phyloP scores from a whole-genome alignment of 176 grass and related monocot genomes.

The Aegilops bicornis region DNA sequence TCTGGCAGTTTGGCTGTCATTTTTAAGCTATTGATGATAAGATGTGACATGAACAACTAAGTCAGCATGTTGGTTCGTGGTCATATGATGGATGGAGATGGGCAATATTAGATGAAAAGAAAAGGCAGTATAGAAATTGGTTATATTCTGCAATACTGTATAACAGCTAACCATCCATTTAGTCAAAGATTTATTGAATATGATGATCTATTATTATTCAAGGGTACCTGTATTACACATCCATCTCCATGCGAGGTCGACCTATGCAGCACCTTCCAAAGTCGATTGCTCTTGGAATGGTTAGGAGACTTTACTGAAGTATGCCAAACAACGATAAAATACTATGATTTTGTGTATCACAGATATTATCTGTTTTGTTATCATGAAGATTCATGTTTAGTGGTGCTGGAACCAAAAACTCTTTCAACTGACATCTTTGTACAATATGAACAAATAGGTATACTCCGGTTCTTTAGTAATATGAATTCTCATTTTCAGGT shows the following conservation, averaged over 20 bases:
- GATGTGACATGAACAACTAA: constrained; percentile 6
- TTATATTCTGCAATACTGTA: background rate
- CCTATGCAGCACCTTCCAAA: background rate
- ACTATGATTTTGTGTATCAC: background rate
- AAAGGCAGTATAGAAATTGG: constrained; percentile 9
- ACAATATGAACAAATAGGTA: background rate
- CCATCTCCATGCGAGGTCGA: background rate
- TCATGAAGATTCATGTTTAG: constrained; percentile 13
- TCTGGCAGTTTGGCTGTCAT: constrained; percentile 2
- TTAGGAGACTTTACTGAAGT: background rate
- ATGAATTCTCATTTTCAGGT: constrained; percentile 49
- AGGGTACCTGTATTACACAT: constrained; percentile 4
- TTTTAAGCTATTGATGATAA: constrained; percentile 39
- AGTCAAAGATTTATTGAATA: constrained; percentile 6
- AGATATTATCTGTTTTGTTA: constrained; percentile 7
- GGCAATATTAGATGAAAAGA: background rate
- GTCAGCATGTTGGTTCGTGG: constrained; percentile 31
- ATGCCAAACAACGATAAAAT: background rate
- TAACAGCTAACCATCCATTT: background rate
- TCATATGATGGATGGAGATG: constrained; percentile 37
- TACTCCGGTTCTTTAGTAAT: background rate
- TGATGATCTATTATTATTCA: constrained; percentile 20
- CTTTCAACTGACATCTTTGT: constrained; percentile 1
- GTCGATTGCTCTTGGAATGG: background rate
- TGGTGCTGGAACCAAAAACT: background rate